These are phyloP conservation scores for Sporobolomyces pararoseus DNA, from an alignment of 768 basidiomycete genomes.

Conservation along the genomic window DNA sequence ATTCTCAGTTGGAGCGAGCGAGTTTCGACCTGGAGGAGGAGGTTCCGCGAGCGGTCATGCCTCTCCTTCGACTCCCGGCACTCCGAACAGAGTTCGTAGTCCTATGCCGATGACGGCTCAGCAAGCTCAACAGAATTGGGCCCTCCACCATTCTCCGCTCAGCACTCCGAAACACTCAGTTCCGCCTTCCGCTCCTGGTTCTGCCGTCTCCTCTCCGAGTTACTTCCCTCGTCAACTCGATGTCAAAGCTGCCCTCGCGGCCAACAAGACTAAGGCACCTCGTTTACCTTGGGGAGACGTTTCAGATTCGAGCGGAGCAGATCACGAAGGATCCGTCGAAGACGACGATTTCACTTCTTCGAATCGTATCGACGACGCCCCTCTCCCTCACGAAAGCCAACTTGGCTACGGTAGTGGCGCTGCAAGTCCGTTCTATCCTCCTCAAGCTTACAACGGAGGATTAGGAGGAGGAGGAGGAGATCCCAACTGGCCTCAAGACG, in stretches of 20 bases:
- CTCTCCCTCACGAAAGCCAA: constrained; percentile 14
- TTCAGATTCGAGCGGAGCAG: constrained; percentile 7
- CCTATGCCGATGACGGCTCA: constrained; percentile 37
- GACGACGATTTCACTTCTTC: background rate
- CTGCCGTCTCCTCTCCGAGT: constrained; percentile 31
- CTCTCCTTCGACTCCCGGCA: constrained; percentile 16
- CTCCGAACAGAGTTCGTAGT: constrained; percentile 27
- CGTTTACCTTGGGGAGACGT: constrained; percentile 39
- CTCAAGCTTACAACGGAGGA: constrained; percentile 1
- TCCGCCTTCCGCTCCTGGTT: constrained; percentile 15
- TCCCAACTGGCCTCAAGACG: constrained; percentile 11
- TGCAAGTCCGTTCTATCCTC: constrained; percentile 23
- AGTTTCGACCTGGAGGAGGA: constrained; percentile 29
- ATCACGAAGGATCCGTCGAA: constrained; percentile 9
- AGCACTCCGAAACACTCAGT: constrained; percentile 32
- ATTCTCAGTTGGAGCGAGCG: constrained; percentile 37
- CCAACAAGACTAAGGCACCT: constrained; percentile 16
- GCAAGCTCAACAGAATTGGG: constrained; percentile 39
- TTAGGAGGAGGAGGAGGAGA: constrained; percentile 15
- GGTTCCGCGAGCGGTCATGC: constrained; percentile 3
- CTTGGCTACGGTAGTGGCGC: background rate
- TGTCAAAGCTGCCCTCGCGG: constrained; percentile 1
- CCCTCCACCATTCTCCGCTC: constrained; percentile 35
- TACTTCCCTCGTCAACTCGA: constrained; percentile 40
- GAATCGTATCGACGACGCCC: constrained; percentile 25